Evolutionary conservation across 495 filamentous ascomycete species (phyloP), one percentile per base, ranked within the genome.

Genomic region (Talaromyces nanjingensis): DNA sequence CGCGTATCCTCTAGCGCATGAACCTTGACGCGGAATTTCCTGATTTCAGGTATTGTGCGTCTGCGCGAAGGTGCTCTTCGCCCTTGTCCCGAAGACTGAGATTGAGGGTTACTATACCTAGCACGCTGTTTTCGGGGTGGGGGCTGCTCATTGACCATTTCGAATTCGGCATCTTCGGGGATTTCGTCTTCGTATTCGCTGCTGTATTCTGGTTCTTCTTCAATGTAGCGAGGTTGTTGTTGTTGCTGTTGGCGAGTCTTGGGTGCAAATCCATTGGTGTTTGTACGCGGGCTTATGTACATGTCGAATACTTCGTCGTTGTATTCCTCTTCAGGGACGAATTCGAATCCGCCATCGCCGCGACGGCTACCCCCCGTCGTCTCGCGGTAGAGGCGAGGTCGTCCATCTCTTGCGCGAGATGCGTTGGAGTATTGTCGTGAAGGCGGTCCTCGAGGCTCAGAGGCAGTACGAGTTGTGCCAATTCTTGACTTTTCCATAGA

Each of bases 1-100:
- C 94, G 86, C n/a, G 90, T 96, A 70, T 98, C 94, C 49, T 92
- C 91, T 3, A 81, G 77, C 4, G 81, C 80, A 71, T 98, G 96
- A 3, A 94, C 92, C 77, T 98, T 98, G 69, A 96, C 86, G 31
- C 93, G 83, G 67, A 97, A 88, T 70, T 89, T 84, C 53, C 74
- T 74, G 37, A 84, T 71, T 59, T 82, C 79, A 6, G 74, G 71
- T 52, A 65, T 63, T 12, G 65, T 63, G 55, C 59, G 77, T 64
- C 27, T 71, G 69, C 45, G 66, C 69, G 65, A 70, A 70, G 42
- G 25, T 62, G 60, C 25, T 22, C 53, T 25, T 56, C 53, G 53
- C 0, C 53, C 27, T 56, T 56, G 53, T 5, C 45, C 45, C 2
- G n/a, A 45, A 20, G 22, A 27, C 29, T 29, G 53, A 14, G 22